Evolutionary conservation across 1,284 basidiomycete species (phyloP).

Genomic region (Gomphus bonarii): DNA sequence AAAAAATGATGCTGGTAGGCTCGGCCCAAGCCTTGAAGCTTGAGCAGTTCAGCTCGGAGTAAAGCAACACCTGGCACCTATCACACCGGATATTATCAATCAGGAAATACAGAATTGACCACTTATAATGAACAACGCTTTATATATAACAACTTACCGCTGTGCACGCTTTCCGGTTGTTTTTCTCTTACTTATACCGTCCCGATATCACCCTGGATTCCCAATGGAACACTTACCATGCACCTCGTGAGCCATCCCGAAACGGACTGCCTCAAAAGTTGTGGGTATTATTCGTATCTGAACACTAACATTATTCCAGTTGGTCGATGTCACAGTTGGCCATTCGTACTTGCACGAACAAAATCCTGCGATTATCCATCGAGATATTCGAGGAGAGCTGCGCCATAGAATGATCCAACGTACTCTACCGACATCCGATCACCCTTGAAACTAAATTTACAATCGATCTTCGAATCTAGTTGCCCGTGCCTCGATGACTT

Average conservation of each 20-base stretch:
- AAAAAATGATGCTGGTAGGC: too few species aligned
- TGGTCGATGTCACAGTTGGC: neutral
- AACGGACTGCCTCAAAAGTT: neutral
- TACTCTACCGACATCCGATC: neutral
- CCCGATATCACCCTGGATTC: neutral
- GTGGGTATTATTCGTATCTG: neutral
- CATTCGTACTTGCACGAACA: slow-evolving; percentile 9
- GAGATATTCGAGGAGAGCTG: slow-evolving; percentile 9
- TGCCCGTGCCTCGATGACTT: slow-evolving; percentile 14
- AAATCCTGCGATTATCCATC: slow-evolving; percentile 9
- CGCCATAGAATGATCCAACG: neutral
- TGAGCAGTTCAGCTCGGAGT: too few species aligned
- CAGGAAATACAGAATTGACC: too few species aligned
- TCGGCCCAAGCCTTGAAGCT: too few species aligned
- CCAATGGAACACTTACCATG: neutral
- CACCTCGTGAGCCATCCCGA: neutral
- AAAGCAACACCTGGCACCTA: too few species aligned
- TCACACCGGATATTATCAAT: too few species aligned
- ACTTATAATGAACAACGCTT: too few species aligned
- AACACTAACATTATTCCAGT: neutral
- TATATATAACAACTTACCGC: too few species aligned
- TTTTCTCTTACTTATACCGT: too few species aligned
- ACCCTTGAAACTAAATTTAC: slow-evolving; percentile 7
- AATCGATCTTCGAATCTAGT: slow-evolving; percentile 13
- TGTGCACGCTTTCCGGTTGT: too few species aligned